Base-by-base conservation (phyloP, 805 yeast genomes). In the Wickerhamiella lipophila region DNA sequence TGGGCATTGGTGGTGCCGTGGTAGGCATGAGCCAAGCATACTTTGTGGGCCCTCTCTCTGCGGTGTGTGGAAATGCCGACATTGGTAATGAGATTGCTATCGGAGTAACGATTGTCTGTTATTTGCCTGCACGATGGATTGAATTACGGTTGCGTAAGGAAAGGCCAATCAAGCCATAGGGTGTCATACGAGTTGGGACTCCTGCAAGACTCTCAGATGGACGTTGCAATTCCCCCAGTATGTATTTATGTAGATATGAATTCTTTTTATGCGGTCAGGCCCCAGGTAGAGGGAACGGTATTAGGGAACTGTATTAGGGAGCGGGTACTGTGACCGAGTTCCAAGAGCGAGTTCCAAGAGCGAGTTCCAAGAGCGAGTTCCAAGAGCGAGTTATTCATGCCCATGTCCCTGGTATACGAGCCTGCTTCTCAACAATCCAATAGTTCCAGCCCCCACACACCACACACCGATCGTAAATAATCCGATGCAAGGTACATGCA, bases 11-110 rank as follows among this genome's bases (percentile, higher is more conserved):
- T 0, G 95, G 94, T 42, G 94, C 85, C 0, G 85, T 82, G 2
- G 66, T 85, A 18, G 94, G 95, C 6, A 86, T 86, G 96, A 73
- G 83, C 22, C 96, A 86, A 62, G 82, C 78, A 6, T 86, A 86
- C 64, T 86, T 81, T 72, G 69, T 74, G 6, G 96, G 95, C 0
- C 85, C 85, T 0, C 56, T 85, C 9, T 94, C 94, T 11, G 63
- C 63, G 25, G 57, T 68, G 3, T 67, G 82, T 13, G 94, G 94
- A 18, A 87, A 83, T 49, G 94, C 86, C 16, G 95, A 86, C 61
- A 61, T 86, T 36, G 96, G 92, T 21, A 78, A 81, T 75, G 83
- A 88, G 78, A 62, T 85, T 32, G 70, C 82, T 12, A 75, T 82
- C 75, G 92, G 78, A 0, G 77, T 86, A 55, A 68, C 86, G 3